Conservation (phyloP, 257 asterid genomes). For the Eustoma russellianum region DNA sequence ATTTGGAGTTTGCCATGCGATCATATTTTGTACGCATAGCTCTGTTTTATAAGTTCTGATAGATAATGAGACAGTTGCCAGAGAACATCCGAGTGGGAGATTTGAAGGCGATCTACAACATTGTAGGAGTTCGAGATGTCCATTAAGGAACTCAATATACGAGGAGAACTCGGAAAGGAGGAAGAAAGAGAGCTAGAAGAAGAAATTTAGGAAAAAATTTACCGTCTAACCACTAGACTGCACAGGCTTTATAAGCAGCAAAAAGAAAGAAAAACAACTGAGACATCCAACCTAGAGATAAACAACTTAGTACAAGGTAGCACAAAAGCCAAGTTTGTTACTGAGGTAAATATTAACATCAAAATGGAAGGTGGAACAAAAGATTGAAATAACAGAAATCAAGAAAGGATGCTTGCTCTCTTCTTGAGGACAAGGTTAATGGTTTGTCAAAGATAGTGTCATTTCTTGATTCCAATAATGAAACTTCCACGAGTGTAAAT, state of each 20-base stretch:
- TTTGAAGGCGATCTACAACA: no score
- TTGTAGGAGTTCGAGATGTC: conserved; percentile 21
- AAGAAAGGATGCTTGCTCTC: conserved; percentile 18
- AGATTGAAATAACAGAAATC: conserved; percentile 48
- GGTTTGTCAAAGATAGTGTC: no score
- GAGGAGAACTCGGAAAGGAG: conserved; percentile 43
- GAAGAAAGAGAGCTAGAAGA: conserved; percentile 48
- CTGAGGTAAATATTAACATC: conserved; percentile 55
- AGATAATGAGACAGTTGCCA: no score
- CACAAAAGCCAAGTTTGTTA: conserved; percentile 10
- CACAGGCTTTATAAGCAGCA: conserved; percentile 51
- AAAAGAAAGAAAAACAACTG: conserved; percentile 19
- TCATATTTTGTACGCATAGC: no score
- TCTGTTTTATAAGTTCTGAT: no score
- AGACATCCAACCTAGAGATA: background rate
- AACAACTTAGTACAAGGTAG: background rate
- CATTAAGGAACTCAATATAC: conserved; percentile 39
- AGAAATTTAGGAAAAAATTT: conserved; percentile 59
- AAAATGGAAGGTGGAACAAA: conserved; percentile 52
- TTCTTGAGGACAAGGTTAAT: conserved; percentile 4
- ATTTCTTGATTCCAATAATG: no score
- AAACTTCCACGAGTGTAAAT: no score
- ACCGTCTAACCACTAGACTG: conserved; percentile 43
- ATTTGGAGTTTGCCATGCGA: no score
- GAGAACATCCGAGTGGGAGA: no score